Conservation (phyloP, 1,284 basidiomycete genomes). For the Fomitopsis pinicola region DNA sequence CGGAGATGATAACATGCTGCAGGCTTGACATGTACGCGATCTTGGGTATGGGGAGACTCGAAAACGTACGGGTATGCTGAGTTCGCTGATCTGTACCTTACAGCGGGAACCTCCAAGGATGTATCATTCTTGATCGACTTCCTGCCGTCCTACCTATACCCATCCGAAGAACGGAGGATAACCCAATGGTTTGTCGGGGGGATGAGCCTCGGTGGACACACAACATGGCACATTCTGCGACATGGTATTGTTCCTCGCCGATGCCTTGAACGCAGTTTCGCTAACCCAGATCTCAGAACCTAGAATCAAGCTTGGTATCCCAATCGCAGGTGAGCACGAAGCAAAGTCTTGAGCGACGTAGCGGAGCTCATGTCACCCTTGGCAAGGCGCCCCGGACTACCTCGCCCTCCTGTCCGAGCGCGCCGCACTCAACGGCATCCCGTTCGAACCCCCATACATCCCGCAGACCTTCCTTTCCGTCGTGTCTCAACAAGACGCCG, state of each 20-base stretch:
- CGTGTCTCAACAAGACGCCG: slow-evolving; percentile 44
- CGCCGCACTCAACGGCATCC: slow-evolving; percentile 42
- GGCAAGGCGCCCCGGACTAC: slow-evolving; percentile 62
- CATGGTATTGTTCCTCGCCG: slow-evolving; percentile 39
- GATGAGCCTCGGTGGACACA: slow-evolving; percentile 75
- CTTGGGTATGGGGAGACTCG: slow-evolving; percentile 40
- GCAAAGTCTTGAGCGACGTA: not conserved
- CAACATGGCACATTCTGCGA: slow-evolving; percentile 68
- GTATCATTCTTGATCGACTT: slow-evolving; percentile 81
- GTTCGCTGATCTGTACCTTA: not conserved
- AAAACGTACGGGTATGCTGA: not conserved
- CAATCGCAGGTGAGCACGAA: slow-evolving; percentile 53
- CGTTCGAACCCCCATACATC: slow-evolving; percentile 51
- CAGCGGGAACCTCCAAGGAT: slow-evolving; percentile 74
- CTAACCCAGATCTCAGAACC: slow-evolving; percentile 45
- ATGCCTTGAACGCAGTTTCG: not conserved
- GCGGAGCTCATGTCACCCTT: not conserved
- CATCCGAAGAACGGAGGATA: slow-evolving; percentile 59
- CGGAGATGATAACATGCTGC: slow-evolving; percentile 7
- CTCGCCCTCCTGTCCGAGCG: slow-evolving; percentile 57
- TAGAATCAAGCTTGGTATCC: slow-evolving; percentile 66
- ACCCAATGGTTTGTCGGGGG: slow-evolving; percentile 69
- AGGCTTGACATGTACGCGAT: slow-evolving; percentile 77
- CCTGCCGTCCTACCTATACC: slow-evolving; percentile 75
- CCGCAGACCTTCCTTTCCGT: slow-evolving; percentile 50